phyloP scores from a whole-genome alignment of 345 rosid species.

The Gossypium thurberi region DNA sequence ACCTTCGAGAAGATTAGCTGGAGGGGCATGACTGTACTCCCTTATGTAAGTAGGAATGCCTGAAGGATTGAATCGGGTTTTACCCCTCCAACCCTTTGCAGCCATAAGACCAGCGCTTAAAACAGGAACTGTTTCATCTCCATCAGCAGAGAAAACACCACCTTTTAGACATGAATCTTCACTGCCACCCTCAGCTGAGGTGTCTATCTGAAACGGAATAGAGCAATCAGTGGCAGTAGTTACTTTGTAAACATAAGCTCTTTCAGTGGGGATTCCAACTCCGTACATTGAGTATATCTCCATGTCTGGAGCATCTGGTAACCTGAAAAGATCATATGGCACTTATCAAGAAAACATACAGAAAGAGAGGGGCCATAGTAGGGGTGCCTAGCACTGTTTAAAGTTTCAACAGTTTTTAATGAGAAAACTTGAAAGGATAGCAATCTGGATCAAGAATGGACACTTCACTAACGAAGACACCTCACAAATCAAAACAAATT shows the following conservation, averaged over 20 bases:
- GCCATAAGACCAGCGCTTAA: constrained; percentile 72
- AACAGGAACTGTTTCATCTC: constrained; percentile 73
- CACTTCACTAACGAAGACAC: not conserved
- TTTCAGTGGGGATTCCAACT: constrained; percentile 67
- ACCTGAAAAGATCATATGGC: constrained; percentile 28
- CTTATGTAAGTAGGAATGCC: constrained; percentile 45
- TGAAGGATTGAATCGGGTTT: constrained; percentile 65
- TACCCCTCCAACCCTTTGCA: constrained; percentile 74
- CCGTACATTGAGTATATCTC: constrained; percentile 73
- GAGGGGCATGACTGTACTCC: constrained; percentile 65
- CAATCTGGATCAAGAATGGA: not conserved
- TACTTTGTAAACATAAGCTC: constrained; percentile 63
- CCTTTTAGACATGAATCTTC: constrained; percentile 50
- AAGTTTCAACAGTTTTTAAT: not conserved
- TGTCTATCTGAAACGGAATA: constrained; percentile 68
- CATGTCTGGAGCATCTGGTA: constrained; percentile 68
- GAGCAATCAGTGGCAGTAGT: constrained; percentile 41
- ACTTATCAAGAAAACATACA: not conserved
- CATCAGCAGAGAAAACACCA: constrained; percentile 54
- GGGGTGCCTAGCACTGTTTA: not conserved
- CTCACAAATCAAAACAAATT: not conserved
- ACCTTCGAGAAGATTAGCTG: constrained; percentile 64
- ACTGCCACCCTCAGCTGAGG: constrained; percentile 39
- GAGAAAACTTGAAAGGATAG: not conserved
- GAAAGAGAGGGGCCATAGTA: not conserved